Evolutionary conservation across 352 stramenopile genomes (phyloP), one percentile per base, ranked within the genome.

Genomic region (Globisporangium paddicum): DNA sequence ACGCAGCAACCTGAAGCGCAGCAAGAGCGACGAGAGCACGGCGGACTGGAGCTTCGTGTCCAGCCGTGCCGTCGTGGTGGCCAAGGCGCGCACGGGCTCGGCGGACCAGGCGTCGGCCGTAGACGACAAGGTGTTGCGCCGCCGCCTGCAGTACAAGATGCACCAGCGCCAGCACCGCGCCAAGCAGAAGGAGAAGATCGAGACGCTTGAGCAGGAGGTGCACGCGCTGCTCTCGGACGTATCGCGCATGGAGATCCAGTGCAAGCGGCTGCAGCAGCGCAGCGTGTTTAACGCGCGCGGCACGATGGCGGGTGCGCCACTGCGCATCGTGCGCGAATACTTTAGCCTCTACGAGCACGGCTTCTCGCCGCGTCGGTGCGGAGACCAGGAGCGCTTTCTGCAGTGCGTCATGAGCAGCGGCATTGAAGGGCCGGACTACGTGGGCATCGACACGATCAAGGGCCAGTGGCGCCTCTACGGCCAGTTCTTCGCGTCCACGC

Each of bases 121-220:
- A 13, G 51, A 55, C 19, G 72, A 89, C 26, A 84, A 82, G 50
- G 62, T 79, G 26, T 57, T 73, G 21, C 68, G 72, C 4, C 57
- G 71, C 26, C 71, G 78, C 7, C 64, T 77, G 44, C 81, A 89
- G 60, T 87, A 87, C 66, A 86, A 86, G 35, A 73, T 82, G 56
- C 78, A 89, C 58, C 79, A 91, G 58, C 77, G 73, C 2, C 77
- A 68, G 55, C 82, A 89, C 55, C 75, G 79, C 21, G 79, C 77
- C 46, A 83, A 86, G 67, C 75, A 87, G 53, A 87, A 88, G 47
- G 58, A 72, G 49, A 78, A 77, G 60, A 60, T 66, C 37, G 32
- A 73, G 28, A 64, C 51, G 51, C 72, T 87, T 11, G 70, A 71
- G 21, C 55, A 75, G 14, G 67, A 87, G 11, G 69, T 85, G 19